Base-by-base conservation (phyloP, 345 rosid species). In the Sapria himalayana region DNA sequence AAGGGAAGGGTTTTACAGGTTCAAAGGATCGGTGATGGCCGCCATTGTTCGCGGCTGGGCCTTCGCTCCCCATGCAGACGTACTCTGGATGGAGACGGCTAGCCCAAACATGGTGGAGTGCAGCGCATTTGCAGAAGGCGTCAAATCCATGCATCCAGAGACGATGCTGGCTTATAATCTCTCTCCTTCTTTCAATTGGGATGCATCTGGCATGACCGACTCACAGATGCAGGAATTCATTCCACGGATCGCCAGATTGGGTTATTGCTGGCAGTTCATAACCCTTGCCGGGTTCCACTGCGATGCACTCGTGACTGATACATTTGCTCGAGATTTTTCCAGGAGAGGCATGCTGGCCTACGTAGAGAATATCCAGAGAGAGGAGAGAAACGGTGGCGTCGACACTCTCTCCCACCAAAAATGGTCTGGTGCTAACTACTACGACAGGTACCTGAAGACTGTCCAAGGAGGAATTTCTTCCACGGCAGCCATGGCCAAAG, bases 401-500 rank as follows among this genome's bases (percentile, higher is more conserved):
- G 99, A 80, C 61, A 91, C 99, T 8, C 71, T 84, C 13, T 84
- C 84, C 16, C 99, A 91, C 61, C 99, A 91, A 64, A 84, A 91
- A 59, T 84, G 99, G 96, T 91, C 95, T 0, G 95, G 95, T 37
- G 95, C 99, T 4, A 80, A 84, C 61, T 91, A 54, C 40, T 91
- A 84, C 47, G 93, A 80, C 41, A 54, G 74, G 59, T 91, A 91
- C 36, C 92, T 84, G 39, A 91, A 70, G 72, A 71, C 81, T 2
- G 54, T 91, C 32, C 93, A 84, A 61, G 93, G 99, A 46, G 99
- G 99, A 38, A 80, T 84, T 22, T 73, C 96, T 32, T 84, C 99
- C 48, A 84, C 94, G 34, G 89, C 96, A 31, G 99, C 96, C 17
- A 84, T 91, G 99, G 93, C 85, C 55, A 84, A 80, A 77, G 99